Evolutionary conservation across 805 yeast species (phyloP).

Genomic region (Candida schatavii): DNA sequence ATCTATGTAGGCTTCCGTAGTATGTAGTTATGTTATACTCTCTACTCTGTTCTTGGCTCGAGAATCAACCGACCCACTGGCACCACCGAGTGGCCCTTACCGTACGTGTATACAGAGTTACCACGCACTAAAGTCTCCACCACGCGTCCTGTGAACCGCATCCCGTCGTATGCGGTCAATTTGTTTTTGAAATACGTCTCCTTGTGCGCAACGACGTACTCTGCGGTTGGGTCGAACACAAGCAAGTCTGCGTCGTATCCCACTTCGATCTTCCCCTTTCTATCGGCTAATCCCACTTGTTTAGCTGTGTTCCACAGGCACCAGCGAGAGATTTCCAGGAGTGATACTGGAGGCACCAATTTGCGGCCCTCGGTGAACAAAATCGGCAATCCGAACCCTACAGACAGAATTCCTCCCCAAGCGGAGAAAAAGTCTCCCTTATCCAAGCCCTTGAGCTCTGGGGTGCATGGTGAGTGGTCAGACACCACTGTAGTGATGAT

Average conservation of each 20-base stretch:
- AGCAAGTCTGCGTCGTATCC: slow-evolving; percentile 91
- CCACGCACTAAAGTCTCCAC: slow-evolving; percentile 82
- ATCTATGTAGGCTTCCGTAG: neutral
- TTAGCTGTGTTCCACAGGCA: slow-evolving; percentile 78
- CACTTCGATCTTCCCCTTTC: slow-evolving; percentile 67
- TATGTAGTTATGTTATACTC: no score
- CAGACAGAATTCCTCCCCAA: slow-evolving; percentile 96
- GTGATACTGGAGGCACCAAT: slow-evolving; percentile 47
- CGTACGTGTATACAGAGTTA: slow-evolving; percentile 55
- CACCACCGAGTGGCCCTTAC: slow-evolving; percentile 51
- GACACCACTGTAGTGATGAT: slow-evolving; percentile 83
- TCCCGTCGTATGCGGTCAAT: slow-evolving; percentile 82
- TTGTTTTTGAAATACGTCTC: slow-evolving; percentile 78
- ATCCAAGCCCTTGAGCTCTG: slow-evolving; percentile 77
- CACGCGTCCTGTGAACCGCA: slow-evolving; percentile 66
- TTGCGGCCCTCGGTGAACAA: slow-evolving; percentile 70
- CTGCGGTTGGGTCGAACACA: slow-evolving; percentile 65
- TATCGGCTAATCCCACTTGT: slow-evolving; percentile 73
- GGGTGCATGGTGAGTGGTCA: slow-evolving; percentile 96
- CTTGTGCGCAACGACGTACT: slow-evolving; percentile 50
- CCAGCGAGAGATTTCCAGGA: slow-evolving; percentile 73
- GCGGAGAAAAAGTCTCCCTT: slow-evolving; percentile 87
- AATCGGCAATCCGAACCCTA: slow-evolving; percentile 85
- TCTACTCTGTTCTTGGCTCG: slow-evolving; percentile 63
- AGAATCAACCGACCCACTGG: slow-evolving; percentile 61